Percentiles rank a stretch among this genome's conserved stretches.
phyloP scores from a whole-genome alignment of 257 asterid genomes.

The Capsicum chinense region DNA sequence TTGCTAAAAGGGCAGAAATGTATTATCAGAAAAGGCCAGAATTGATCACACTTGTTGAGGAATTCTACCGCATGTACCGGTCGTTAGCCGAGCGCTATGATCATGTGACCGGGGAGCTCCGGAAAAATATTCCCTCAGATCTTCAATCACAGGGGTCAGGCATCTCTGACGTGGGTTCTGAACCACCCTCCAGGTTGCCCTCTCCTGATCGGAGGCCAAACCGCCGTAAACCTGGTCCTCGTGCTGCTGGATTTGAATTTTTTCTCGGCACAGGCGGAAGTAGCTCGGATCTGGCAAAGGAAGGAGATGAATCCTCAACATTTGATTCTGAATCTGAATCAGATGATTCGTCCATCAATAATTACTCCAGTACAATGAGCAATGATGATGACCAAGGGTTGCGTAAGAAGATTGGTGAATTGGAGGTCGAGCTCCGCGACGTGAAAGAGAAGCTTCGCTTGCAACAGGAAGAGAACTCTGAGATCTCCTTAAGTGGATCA shows the following conservation, averaged over 20 bases:
- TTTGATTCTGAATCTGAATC: slow-evolving; percentile 84
- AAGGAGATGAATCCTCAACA: slow-evolving; percentile 76
- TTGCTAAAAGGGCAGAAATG: slow-evolving; percentile 75
- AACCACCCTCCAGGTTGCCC: slow-evolving; percentile 54
- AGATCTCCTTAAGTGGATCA: slow-evolving; percentile 36
- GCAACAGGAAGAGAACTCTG: slow-evolving; percentile 42
- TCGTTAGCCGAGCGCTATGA: slow-evolving; percentile 74
- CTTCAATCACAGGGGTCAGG: slow-evolving; percentile 93
- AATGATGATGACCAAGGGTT: slow-evolving; percentile 57
- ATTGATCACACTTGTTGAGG: slow-evolving; percentile 65
- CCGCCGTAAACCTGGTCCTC: slow-evolving; percentile 68
- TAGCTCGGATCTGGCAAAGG: slow-evolving; percentile 63
- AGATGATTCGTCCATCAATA: slow-evolving; percentile 81
- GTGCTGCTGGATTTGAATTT: slow-evolving; percentile 86
- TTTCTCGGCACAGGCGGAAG: slow-evolving; percentile 65
- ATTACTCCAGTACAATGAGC: slow-evolving; percentile 49
- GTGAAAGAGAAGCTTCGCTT: slow-evolving; percentile 59
- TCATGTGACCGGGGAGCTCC: slow-evolving; percentile 68
- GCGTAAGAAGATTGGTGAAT: slow-evolving; percentile 57
- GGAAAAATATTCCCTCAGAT: slow-evolving; percentile 68
- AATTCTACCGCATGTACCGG: slow-evolving; percentile 63
- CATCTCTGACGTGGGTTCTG: slow-evolving; percentile 72
- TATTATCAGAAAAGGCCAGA: slow-evolving; percentile 77
- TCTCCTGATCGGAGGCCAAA: slow-evolving; percentile 53
- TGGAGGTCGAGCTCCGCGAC: slow-evolving; percentile 67